Evolutionary conservation across 768 basidiomycete genomes (phyloP).

Genomic region (Pisolithus microcarpus): DNA sequence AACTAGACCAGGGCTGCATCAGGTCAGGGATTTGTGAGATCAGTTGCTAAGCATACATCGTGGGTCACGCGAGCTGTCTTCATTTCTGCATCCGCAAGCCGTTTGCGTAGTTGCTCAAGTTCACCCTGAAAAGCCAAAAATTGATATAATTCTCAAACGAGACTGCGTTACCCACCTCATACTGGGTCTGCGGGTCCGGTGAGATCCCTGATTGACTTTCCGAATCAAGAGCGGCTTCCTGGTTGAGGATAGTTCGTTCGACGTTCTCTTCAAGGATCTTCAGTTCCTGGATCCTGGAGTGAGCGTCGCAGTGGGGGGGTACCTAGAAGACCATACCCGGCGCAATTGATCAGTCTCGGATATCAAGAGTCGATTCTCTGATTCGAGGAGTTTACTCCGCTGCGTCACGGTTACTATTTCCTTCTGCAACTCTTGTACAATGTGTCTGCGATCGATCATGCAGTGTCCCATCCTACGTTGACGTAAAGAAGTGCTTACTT

Average conservation of each 20-base stretch:
- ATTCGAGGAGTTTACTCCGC: slow-evolving; percentile 62
- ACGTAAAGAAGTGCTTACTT: slow-evolving; percentile 43
- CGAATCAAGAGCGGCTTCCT: slow-evolving; percentile 36
- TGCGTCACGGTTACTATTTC: slow-evolving; percentile 61
- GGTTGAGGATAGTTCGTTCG: slow-evolving; percentile 49
- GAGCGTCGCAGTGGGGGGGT: neutral
- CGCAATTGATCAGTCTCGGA: slow-evolving; percentile 57
- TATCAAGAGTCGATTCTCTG: slow-evolving; percentile 65
- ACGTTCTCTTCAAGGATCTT: slow-evolving; percentile 70
- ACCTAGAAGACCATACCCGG: slow-evolving; percentile 39
- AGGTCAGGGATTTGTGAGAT: neutral
- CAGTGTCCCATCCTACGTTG: neutral
- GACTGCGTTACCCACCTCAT: slow-evolving; percentile 39
- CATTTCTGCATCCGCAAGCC: slow-evolving; percentile 62
- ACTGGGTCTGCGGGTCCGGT: slow-evolving; percentile 37
- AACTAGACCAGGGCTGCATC: slow-evolving; percentile 40
- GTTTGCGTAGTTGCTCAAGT: slow-evolving; percentile 63
- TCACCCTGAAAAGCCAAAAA: slow-evolving; percentile 41
- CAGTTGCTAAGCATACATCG: slow-evolving; percentile 42
- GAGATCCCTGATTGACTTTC: slow-evolving; percentile 12
- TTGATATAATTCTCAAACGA: neutral
- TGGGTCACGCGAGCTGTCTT: slow-evolving; percentile 64
- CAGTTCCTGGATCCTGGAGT: slow-evolving; percentile 48
- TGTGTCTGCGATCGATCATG: slow-evolving; percentile 45
- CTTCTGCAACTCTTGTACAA: slow-evolving; percentile 82